A percentile compares a stretch with the other conserved stretches of the same genome.
Evolutionary conservation across 495 filamentous ascomycete species (phyloP).

Genomic region (Cudoniella acicularis): DNA sequence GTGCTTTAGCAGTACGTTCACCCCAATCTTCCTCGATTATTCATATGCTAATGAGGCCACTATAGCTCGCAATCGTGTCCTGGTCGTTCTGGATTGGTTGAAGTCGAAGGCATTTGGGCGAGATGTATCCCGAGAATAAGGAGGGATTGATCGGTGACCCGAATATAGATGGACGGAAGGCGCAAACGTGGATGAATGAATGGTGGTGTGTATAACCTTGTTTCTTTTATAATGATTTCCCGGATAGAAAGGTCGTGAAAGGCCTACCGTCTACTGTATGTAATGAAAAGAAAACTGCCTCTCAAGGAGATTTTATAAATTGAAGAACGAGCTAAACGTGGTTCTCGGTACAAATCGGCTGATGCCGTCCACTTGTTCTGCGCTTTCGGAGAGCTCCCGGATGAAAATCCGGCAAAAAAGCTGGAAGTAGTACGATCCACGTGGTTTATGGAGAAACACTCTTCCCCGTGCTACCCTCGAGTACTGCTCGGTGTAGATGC

Average conservation of each 20-base stretch:
- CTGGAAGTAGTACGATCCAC: neutral
- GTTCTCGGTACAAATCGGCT: constrained; percentile 3
- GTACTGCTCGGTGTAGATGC: neutral
- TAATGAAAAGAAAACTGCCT: neutral
- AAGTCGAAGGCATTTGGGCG: constrained; percentile 95
- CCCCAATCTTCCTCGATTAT: constrained; percentile 1
- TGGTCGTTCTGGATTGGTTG: constrained; percentile 91
- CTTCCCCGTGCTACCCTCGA: neutral
- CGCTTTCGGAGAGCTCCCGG: neutral
- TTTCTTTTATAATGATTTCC: constrained; percentile 13
- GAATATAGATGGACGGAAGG: neutral
- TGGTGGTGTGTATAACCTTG: neutral
- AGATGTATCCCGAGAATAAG: constrained; percentile 90
- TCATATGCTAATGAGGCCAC: constrained; percentile 15
- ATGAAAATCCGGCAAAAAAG: neutral
- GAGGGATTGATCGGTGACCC: neutral
- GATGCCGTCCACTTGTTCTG: neutral
- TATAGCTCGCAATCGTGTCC: constrained; percentile 80
- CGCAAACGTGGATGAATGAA: neutral
- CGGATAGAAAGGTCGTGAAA: constrained; percentile 17
- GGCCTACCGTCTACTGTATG: constrained; percentile 9
- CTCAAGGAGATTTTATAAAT: neutral
- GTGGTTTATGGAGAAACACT: neutral
- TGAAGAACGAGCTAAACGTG: neutral
- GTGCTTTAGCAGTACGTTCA: constrained; percentile 95